phyloP scores from a whole-genome alignment of 768 basidiomycete species.

The Agrocybe praecox region DNA sequence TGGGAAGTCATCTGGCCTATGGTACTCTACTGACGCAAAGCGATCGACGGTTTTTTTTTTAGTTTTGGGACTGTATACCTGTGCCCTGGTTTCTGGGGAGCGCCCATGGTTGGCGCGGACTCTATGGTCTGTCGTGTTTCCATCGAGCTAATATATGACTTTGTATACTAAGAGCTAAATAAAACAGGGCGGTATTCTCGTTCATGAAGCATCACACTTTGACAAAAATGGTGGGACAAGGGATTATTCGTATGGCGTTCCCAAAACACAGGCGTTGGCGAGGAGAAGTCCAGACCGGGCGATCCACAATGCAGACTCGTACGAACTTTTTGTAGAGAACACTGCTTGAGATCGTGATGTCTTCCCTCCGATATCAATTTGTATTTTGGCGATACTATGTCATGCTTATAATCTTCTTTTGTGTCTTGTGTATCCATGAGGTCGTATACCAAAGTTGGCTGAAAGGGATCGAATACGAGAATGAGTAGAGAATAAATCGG shows the following conservation, averaged over 20 bases:
- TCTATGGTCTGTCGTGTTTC: slow-evolving; percentile 26
- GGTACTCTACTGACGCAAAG: neutral
- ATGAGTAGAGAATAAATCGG: too few relatives aligned
- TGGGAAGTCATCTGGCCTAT: neutral
- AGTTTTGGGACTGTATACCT: slow-evolving; percentile 35
- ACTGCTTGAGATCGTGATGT: too few relatives aligned
- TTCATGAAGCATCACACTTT: slow-evolving; percentile 51
- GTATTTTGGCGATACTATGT: too few relatives aligned
- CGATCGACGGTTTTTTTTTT: neutral
- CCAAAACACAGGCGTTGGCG: slow-evolving; percentile 39
- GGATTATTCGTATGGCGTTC: slow-evolving; percentile 49
- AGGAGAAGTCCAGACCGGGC: slow-evolving; percentile 32
- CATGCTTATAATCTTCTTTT: too few relatives aligned
- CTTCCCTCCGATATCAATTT: too few relatives aligned
- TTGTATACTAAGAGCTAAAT: neutral
- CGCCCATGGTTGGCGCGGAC: slow-evolving; percentile 48
- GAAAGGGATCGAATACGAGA: too few relatives aligned
- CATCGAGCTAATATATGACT: neutral
- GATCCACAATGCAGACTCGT: slow-evolving; percentile 46
- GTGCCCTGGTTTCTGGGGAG: slow-evolving; percentile 51
- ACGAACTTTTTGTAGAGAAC: slow-evolving; percentile 57
- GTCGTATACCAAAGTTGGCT: too few relatives aligned
- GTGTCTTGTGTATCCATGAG: too few relatives aligned
- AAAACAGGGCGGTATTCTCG: slow-evolving; percentile 34
- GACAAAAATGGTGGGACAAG: slow-evolving; percentile 42